phyloP scores from a whole-genome alignment of 2,329 filamentous ascomycete genomes.

The Talaromyces funiculosus region DNA sequence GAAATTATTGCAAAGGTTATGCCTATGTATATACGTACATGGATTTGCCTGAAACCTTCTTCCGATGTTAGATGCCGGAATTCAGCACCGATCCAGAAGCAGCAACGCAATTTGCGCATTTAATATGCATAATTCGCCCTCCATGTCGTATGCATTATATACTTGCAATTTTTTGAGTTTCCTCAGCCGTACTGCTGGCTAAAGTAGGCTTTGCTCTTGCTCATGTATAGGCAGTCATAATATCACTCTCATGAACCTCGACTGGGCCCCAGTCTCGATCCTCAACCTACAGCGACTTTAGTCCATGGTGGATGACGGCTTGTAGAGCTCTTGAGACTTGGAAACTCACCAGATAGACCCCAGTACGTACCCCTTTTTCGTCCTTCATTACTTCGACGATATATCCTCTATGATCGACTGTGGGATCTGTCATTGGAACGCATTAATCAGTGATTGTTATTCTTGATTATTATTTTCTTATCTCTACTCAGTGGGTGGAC shows the following conservation, averaged over 20 bases:
- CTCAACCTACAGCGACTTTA: constrained; percentile 9
- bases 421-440: background rate
- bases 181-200: too few species aligned
- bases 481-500: background rate
- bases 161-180: too few species aligned
- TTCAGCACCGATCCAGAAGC: background rate
- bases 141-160: too few species aligned
- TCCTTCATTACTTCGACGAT: constrained; percentile 10
- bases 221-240: constrained; percentile 8
- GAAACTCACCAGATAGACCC: constrained; percentile 6
- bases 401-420: constrained; percentile 12
- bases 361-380: constrained; percentile 1
- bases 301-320: too few species aligned
- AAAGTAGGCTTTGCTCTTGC: background rate
- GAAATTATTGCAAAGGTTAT: too few species aligned
- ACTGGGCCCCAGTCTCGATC: constrained; percentile 11
- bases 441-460: background rate
- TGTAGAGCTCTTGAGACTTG: too few species aligned
- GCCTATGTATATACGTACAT: background rate
- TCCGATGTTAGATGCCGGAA: background rate
- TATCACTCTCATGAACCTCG: constrained; percentile 9
- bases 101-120: background rate
- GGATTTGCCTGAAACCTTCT: too few species aligned
- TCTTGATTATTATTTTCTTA: background rate
- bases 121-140: too few species aligned